These are phyloP conservation scores for Silene conica DNA, from an alignment of 148 eudicot species.

Conservation along the genomic window DNA sequence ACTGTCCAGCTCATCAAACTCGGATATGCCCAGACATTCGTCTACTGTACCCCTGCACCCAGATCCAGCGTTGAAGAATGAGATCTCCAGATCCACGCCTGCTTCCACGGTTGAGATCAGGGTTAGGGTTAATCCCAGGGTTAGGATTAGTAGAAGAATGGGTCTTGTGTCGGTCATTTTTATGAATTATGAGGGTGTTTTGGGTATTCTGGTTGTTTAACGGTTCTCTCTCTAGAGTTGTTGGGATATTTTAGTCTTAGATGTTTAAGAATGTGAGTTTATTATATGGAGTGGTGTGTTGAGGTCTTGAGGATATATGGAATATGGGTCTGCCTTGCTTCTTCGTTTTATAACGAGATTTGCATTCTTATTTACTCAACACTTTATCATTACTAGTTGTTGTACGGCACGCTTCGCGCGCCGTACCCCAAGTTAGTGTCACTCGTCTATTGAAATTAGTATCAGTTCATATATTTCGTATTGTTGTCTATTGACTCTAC, in stretches of 20 bases:
- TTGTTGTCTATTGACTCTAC: too few relatives aligned
- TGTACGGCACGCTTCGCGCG: too few relatives aligned
- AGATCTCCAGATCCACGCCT: background rate
- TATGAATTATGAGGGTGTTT: background rate
- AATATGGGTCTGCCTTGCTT: too few relatives aligned
- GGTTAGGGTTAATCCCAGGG: constrained; percentile 22
- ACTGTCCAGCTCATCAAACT: constrained; percentile 29
- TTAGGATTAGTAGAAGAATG: constrained; percentile 10
- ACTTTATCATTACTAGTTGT: too few relatives aligned
- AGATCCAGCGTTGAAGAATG: constrained; percentile 10
- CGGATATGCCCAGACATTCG: constrained; percentile 21
- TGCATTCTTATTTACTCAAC: too few relatives aligned
- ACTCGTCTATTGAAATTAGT: too few relatives aligned
- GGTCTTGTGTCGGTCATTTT: constrained; percentile 22
- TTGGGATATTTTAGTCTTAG: background rate
- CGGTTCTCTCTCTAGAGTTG: too few relatives aligned
- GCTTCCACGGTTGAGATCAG: constrained; percentile 22
- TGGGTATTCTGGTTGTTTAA: background rate
- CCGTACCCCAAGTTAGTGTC: too few relatives aligned
- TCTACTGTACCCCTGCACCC: constrained; percentile 27
- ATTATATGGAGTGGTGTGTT: background rate
- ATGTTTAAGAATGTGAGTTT: background rate
- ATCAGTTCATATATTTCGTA: too few relatives aligned
- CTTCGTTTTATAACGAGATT: too few relatives aligned
- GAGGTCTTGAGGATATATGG: too few relatives aligned